Percentiles rank a stretch among this genome's conserved stretches.
These are phyloP conservation scores for Trichosporon inkin DNA, from an alignment of 1,284 basidiomycete species.

Conservation along the genomic window DNA sequence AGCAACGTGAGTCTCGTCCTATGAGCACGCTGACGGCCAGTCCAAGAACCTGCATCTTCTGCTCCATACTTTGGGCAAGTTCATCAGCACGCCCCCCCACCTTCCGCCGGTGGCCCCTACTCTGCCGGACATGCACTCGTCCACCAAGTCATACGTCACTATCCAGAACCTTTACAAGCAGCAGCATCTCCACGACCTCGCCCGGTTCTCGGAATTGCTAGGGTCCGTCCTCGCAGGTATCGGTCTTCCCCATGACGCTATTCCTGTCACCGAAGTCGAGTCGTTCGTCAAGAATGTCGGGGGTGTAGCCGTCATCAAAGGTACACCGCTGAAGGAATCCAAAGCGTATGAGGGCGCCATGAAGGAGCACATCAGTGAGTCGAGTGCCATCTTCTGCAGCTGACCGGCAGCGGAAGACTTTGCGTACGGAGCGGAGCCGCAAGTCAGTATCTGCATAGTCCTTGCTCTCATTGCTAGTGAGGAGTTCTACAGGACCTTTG, in stretches of 20 bases:
- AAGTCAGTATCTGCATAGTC: constrained; percentile 33
- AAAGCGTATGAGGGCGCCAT: constrained; percentile 53
- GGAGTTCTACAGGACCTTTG: constrained; percentile 45
- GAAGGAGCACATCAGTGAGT: constrained; percentile 59
- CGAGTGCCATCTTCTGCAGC: background rate
- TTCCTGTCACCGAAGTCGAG: constrained; percentile 60
- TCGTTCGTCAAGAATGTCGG: constrained; percentile 88
- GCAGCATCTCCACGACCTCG: constrained; percentile 41
- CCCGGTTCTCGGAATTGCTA: constrained; percentile 43
- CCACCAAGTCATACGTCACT: constrained; percentile 66
- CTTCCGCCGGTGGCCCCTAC: constrained; percentile 62
- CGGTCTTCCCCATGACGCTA: constrained; percentile 47
- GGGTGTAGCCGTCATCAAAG: constrained; percentile 70
- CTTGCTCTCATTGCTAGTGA: constrained; percentile 53
- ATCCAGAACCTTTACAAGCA: constrained; percentile 49
- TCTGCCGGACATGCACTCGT: constrained; percentile 94
- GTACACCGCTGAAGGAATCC: constrained; percentile 62
- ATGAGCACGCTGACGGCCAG: constrained; percentile 25
- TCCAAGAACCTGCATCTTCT: constrained; percentile 78
- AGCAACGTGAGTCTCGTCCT: constrained; percentile 36
- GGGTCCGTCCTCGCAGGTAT: constrained; percentile 33
- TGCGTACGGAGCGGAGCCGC: constrained; percentile 15
- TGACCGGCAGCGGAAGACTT: constrained; percentile 22
- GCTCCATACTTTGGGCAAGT: constrained; percentile 67
- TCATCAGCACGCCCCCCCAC: constrained; percentile 49